Evolutionary conservation across 192 early-diverging fungal genomes (phyloP).

Genomic region (Backusella tuberculispora): DNA sequence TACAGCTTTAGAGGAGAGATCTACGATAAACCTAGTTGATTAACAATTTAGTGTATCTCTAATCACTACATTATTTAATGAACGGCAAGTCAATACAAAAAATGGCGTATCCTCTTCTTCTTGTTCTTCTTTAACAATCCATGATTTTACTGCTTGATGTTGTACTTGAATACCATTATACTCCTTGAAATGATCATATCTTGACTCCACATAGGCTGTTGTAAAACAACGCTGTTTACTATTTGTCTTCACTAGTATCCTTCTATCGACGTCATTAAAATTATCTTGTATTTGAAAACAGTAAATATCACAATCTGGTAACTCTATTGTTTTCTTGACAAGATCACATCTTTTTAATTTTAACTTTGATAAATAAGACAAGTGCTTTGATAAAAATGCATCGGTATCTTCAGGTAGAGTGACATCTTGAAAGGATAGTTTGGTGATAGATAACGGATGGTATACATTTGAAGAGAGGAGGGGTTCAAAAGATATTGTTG

Average conservation of each 20-base stretch:
- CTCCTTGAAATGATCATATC: neutral
- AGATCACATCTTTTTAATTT: neutral
- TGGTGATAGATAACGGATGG: neutral
- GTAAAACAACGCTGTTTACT: neutral
- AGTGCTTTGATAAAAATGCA: neutral
- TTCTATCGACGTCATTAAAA: neutral
- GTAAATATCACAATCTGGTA: neutral
- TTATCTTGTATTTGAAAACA: neutral
- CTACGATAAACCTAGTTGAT: neutral
- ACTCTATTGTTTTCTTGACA: neutral
- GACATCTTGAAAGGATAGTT: neutral
- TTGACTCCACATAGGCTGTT: neutral
- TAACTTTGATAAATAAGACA: neutral
- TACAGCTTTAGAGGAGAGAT: too few species aligned
- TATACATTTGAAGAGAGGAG: neutral
- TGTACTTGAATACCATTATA: neutral
- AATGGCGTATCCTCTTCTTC: neutral
- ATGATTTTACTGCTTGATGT: neutral
- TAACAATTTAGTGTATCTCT: conserved; percentile 2
- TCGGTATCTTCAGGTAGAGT: neutral
- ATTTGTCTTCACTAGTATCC: neutral
- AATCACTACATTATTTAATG: neutral
- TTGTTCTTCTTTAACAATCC: neutral
- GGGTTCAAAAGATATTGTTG: neutral
- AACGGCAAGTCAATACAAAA: neutral